phyloP scores from a whole-genome alignment of 805 yeast species.

The Nakazawaea molendinolei region DNA sequence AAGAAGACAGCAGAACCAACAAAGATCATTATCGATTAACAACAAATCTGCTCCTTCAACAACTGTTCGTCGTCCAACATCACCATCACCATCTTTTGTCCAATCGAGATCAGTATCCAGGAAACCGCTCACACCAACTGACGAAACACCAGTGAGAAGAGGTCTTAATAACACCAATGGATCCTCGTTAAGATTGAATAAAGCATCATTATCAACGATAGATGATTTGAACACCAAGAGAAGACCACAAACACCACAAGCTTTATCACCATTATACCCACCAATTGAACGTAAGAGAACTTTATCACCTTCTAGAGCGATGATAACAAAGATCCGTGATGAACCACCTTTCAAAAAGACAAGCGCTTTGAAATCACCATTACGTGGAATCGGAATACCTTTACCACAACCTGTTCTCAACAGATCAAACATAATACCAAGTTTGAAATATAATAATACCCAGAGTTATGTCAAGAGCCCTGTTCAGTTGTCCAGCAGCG shows the following conservation, averaged over 20 bases:
- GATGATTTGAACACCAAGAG: constrained; percentile 4
- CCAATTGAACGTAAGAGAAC: constrained; percentile 3
- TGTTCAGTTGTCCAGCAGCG: constrained; percentile 8
- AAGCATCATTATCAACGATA: constrained; percentile 4
- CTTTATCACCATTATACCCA: constrained; percentile 3
- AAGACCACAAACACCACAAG: constrained; percentile 8
- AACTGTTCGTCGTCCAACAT: constrained; percentile 1
- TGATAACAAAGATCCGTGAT: constrained; percentile 1
- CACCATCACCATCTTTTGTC: constrained; percentile 6
- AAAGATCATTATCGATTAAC: constrained; percentile 1
- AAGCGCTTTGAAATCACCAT: constrained; percentile 5
- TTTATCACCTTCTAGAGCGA: constrained; percentile 9
- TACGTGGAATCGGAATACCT: constrained; percentile 7
- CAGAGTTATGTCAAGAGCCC: constrained; percentile 2
- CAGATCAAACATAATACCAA: constrained; percentile 5
- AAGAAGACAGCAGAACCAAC: constrained; percentile 16
- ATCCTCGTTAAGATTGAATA: constrained; percentile 8
- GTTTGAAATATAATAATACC: constrained; percentile 4
- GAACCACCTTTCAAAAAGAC: constrained; percentile 7
- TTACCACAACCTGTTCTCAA: not conserved
- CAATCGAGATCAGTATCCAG: constrained; percentile 6
- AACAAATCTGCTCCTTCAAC: constrained; percentile 8
- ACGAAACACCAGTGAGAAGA: constrained; percentile 12
- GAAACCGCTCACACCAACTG: not conserved
- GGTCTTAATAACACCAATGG: constrained; percentile 2